A percentile compares a stretch with the other conserved stretches of the same genome.
phyloP scores from a whole-genome alignment of 2,329 filamentous ascomycete species.

The Arthrocladium fulminans region DNA sequence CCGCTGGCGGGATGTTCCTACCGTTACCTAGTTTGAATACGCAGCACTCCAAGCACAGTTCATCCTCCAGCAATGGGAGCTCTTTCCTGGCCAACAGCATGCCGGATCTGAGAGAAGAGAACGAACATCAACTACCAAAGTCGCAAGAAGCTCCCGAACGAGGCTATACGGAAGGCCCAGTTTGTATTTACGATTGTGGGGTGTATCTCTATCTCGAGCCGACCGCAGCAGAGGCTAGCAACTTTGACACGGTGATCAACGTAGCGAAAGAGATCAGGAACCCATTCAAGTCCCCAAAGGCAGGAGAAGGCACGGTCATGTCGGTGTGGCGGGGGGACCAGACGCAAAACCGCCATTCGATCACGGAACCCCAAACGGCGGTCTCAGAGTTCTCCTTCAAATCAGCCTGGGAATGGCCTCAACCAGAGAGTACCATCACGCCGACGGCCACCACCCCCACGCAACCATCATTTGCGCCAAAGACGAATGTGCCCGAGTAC shows the following conservation, averaged over 20 bases:
- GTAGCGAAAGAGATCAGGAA: conserved; percentile 58
- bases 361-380: conserved; percentile 36
- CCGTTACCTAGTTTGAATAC: conserved; percentile 14
- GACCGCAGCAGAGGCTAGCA: conserved; percentile 48
- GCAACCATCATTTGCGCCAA: conserved; percentile 10
- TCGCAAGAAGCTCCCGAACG: conserved; percentile 54
- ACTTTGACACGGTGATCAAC: conserved; percentile 56
- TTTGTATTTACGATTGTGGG: conserved; percentile 54
- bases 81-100: conserved; percentile 25
- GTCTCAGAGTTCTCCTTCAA: conserved; percentile 41
- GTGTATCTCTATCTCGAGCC: conserved; percentile 57
- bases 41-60: conserved; percentile 11
- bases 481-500: conserved; percentile 44
- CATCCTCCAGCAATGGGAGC: conserved; percentile 18
- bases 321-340: conserved; percentile 42
- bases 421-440: conserved; percentile 25
- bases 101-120: conserved; percentile 45
- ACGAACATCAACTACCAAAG: conserved; percentile 39
- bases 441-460: conserved; percentile 16
- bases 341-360: conserved; percentile 28
- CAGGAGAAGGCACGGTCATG: conserved; percentile 31
- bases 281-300: conserved; percentile 39
- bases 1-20: conserved; percentile 42
- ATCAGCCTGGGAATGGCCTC: conserved; percentile 38
- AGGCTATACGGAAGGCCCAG: conserved; percentile 56